phyloP scores from a whole-genome alignment of 2,329 filamentous ascomycete genomes.

The Trichoderma endophyticum region DNA sequence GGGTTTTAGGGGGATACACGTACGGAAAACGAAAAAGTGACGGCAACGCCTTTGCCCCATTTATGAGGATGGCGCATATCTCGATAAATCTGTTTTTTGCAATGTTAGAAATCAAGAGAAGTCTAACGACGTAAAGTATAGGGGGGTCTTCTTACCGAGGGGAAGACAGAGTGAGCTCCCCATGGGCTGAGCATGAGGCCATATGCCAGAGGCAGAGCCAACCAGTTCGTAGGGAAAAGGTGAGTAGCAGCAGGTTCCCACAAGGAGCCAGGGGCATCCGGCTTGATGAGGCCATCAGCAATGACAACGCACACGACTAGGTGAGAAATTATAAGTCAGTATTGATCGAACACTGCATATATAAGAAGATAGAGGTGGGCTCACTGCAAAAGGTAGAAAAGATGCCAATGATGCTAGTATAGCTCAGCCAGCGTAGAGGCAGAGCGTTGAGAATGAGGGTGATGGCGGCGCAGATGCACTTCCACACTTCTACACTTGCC shows the following conservation, averaged over 20 bases:
- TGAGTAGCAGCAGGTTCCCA: conserved; percentile 75
- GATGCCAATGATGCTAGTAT: conserved; percentile 91
- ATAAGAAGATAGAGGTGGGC: conserved; percentile 28
- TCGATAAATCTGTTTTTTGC: conserved; percentile 51
- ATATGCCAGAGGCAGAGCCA: conserved; percentile 80
- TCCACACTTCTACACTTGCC: conserved; percentile 69
- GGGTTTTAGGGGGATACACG: conserved; percentile 29
- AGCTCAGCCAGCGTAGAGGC: conserved; percentile 77
- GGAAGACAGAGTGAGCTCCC: conserved; percentile 69
- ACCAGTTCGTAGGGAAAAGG: conserved; percentile 82
- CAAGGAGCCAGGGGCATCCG: conserved; percentile 75
- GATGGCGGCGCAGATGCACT: conserved; percentile 74
- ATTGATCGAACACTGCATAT: neutral
- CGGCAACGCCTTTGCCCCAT: conserved; percentile 69
- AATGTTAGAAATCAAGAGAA: neutral
- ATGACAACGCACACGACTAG: conserved; percentile 76
- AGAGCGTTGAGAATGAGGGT: conserved; percentile 81
- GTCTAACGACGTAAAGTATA: neutral
- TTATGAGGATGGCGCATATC: conserved; percentile 75
- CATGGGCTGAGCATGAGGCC: conserved; percentile 80
- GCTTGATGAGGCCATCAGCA: conserved; percentile 82
- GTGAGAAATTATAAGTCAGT: conserved; percentile 1
- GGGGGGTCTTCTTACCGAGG: conserved; percentile 54
- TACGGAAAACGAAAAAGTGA: conserved; percentile 83
- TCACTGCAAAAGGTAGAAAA: conserved; percentile 82